phyloP scores from a whole-genome alignment of 1,284 basidiomycete genomes.

The Apiotrichum veenhuisii region DNA sequence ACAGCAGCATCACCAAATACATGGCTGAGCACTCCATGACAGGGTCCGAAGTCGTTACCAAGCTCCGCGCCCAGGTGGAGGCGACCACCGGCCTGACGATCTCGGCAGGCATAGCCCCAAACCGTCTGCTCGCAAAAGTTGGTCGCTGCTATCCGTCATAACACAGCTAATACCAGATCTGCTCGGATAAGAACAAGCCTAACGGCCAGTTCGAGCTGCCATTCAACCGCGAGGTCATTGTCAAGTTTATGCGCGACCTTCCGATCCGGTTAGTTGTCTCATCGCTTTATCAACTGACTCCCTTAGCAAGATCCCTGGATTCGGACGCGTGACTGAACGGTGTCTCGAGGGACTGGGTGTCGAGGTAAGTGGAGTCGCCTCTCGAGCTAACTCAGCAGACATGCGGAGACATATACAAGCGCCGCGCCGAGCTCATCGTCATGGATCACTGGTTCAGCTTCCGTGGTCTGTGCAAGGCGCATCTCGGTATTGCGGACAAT shows the following conservation, averaged over 20 bases:
- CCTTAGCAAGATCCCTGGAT: constrained; percentile 63
- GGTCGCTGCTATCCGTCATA: constrained; percentile 11
- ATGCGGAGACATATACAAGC: constrained; percentile 77
- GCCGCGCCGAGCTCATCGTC: constrained; percentile 66
- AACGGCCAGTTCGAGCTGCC: constrained; percentile 81
- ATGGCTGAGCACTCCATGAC: constrained; percentile 63
- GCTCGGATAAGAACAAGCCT: constrained; percentile 94
- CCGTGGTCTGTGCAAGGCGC: constrained; percentile 64
- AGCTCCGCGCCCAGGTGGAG: constrained; percentile 69
- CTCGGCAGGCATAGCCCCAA: constrained; percentile 88
- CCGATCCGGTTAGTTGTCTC: constrained; percentile 34
- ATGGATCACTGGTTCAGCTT: constrained; percentile 83
- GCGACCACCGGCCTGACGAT: constrained; percentile 80
- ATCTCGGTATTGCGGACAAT: constrained; percentile 82
- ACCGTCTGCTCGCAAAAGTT: constrained; percentile 71
- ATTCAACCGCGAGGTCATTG: constrained; percentile 63
- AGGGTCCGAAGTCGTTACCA: constrained; percentile 68
- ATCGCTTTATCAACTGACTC: constrained; percentile 2
- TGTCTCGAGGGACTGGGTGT: constrained; percentile 80
- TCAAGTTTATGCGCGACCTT: constrained; percentile 57
- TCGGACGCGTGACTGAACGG: constrained; percentile 81
- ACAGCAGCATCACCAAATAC: constrained; percentile 55
- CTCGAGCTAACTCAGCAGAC: constrained; percentile 53
- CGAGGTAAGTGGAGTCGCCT: constrained; percentile 56
- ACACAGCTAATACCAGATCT: constrained; percentile 64